Evolutionary conservation across 139 green algal species (phyloP), one percentile per base, ranked within the genome.

Genomic region (Astrephomene gubernaculifera): DNA sequence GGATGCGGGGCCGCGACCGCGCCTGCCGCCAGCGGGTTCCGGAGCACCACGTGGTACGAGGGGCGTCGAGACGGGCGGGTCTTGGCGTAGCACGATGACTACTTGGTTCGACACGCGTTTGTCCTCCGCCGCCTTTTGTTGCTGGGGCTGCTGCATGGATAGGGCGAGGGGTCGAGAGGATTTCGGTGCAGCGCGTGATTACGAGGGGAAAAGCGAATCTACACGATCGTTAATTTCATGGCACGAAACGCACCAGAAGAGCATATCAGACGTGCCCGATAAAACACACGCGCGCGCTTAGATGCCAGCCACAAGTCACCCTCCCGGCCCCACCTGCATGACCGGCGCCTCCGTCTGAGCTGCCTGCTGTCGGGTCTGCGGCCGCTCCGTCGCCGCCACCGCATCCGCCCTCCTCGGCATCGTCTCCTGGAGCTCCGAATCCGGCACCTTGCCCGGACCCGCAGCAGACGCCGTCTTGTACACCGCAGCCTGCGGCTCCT

Each of bases 321-420:
- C n/a, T n/a, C n/a, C n/a, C n/a, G n/a, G n/a, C n/a, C 68, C 21
- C 68, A 75, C 68, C 68, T 57, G 68, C 25, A 12, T 10, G 29
- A 39, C 41, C 1, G 31, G 7, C 52, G 57, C 35, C 0, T 83
- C 76, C 24, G 76, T 83, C 76, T 83, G 76, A 0, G 60, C 60
- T 17, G n/a, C 43, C 60, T 83, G 61, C 76, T 83, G 76, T 17
- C 76, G 63, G 21, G 33, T 33, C 45, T 75, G 44, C 22, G 33
- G 44, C 7, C 54, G 79, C 9, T 83, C 76, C 19, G 76, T 72
- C 7, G 14, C n/a, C 3, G 79, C 64, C 7, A 31, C 44, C 6
- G 63, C 64, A 12, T 85, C 63, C 29, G n/a, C 31, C 2, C 57
- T 38, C 22, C 39, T 38, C 1, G 68, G 38, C 3, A 19, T 39